Evolutionary conservation across 139 green algal species (phyloP).

Genomic region (Helicosporidium sp.): DNA sequence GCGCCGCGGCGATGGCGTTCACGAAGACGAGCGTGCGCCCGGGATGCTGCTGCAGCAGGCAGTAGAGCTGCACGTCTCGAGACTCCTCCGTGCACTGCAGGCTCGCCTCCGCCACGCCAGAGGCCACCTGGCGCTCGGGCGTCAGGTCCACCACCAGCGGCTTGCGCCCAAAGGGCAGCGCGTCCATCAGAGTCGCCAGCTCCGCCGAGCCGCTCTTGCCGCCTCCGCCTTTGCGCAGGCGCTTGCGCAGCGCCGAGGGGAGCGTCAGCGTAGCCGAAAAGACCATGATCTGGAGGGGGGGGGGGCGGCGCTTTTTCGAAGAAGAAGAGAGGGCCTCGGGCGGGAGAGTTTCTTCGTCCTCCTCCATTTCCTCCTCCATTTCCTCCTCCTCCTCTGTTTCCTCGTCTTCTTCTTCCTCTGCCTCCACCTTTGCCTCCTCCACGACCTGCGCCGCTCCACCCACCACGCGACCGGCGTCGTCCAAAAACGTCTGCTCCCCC

Average conservation of each 20-base stretch:
- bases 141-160: constrained; percentile 67
- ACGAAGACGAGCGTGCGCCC: constrained; percentile 83
- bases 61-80: constrained; percentile 68
- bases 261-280: constrained; percentile 92
- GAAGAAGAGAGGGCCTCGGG: too few species aligned
- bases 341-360: constrained; percentile 1
- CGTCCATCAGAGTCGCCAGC: constrained; percentile 65
- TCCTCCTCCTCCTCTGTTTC: constrained; percentile 3
- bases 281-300: constrained; percentile 71
- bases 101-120: constrained; percentile 33
- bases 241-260: constrained; percentile 43
- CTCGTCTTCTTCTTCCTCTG: neutral
- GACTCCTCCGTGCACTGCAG: constrained; percentile 37
- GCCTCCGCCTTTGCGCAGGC: constrained; percentile 39
- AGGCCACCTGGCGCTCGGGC: constrained; percentile 26
- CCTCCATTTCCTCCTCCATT: constrained; percentile 6
- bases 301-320: too few species aligned
- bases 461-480: too few species aligned
- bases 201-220: constrained; percentile 36
- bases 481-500: too few species aligned
- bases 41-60: constrained; percentile 54
- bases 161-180: constrained; percentile 31
- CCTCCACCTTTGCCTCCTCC: neutral
- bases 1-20: constrained; percentile 61
- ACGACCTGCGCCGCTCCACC: neutral